These are phyloP conservation scores for Primulina huaijiensis DNA, from an alignment of 257 asterid species.

Conservation along the genomic window DNA sequence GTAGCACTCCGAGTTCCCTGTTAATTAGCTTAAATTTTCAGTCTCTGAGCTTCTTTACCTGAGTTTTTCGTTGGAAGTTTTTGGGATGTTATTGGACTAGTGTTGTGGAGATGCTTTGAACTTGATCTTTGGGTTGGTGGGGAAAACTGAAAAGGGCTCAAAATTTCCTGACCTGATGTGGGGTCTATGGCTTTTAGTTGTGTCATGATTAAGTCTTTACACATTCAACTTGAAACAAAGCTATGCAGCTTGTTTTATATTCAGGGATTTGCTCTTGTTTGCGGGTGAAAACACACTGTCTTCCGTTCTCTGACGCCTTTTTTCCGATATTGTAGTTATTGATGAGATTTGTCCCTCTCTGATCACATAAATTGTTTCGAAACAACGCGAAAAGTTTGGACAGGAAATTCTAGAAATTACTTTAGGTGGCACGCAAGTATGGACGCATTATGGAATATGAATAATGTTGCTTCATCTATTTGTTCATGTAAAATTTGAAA, in stretches of 20 bases:
- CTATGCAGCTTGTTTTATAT: background rate
- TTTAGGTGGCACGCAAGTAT: background rate
- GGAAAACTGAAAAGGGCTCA: background rate
- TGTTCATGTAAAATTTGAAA: conserved; percentile 11
- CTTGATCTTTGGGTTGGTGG: background rate
- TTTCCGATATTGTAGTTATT: too few relatives aligned
- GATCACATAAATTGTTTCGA: background rate
- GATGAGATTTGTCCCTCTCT: background rate
- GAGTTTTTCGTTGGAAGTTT: background rate
- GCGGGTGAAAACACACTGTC: background rate
- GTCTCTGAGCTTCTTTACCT: background rate
- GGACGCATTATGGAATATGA: background rate
- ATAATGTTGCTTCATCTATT: conserved; percentile 9
- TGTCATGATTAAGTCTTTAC: background rate
- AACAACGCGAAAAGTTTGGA: background rate
- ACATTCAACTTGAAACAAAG: background rate
- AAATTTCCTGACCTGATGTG: background rate
- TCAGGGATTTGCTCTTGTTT: background rate
- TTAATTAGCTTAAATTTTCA: conserved; percentile 1
- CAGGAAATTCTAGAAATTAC: background rate
- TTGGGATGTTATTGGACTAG: background rate
- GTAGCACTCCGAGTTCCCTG: background rate
- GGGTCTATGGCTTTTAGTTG: conserved; percentile 4
- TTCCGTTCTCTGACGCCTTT: background rate
- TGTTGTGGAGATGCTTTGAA: conserved; percentile 1